Base-by-base conservation (phyloP, 2,329 filamentous ascomycete genomes). In the Pyrenophora tritici-repentis region DNA sequence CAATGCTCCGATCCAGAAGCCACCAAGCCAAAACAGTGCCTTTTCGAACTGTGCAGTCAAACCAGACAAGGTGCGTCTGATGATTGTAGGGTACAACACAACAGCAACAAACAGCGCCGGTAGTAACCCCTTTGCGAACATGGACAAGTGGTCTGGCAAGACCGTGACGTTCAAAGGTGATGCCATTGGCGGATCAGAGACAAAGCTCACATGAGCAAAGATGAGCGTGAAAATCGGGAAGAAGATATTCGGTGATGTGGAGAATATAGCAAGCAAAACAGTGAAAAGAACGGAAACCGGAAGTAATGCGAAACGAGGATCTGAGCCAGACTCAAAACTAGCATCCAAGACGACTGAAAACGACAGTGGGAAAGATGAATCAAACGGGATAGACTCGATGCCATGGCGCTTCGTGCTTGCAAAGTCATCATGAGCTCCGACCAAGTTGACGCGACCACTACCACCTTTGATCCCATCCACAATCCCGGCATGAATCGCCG, bases 151-250 rank as follows among this genome's bases (percentile, higher is more conserved):
- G 40, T 71, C 81, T 34, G 86, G 83, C 18, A 91, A 45, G 0
- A 73, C 64, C 5, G 67, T 65, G 26, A 50, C 50, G 20, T 62
- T 68, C 24, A 46, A 82, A 20, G 84, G 80, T 0, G 79, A 78
- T 51, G 87, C 81, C 20, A 80, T 80, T 0, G 93, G 93, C 3
- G 91, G 88, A 67, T 97, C 93, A 1, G 91, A 91, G 8, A 90
- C 91, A 63, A 97, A 82, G 12, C 89, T 91, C 17, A 95, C 89
- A 56, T 96, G 91, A 75, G 89, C 90, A 73, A 96, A 97, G 33
- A 95, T 79, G 60, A 88, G 87, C 47, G 85, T 82, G 63, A 96
- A 97, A 34, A 86, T 81, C 37, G 86, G 86, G 74, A 94, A 97
- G 76, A 97, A 93, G 2, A 92, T 78, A 2, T 82, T 80, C 0